Conservation (phyloP, 768 basidiomycete species). For the Mrakia hoshinonis region DNA sequence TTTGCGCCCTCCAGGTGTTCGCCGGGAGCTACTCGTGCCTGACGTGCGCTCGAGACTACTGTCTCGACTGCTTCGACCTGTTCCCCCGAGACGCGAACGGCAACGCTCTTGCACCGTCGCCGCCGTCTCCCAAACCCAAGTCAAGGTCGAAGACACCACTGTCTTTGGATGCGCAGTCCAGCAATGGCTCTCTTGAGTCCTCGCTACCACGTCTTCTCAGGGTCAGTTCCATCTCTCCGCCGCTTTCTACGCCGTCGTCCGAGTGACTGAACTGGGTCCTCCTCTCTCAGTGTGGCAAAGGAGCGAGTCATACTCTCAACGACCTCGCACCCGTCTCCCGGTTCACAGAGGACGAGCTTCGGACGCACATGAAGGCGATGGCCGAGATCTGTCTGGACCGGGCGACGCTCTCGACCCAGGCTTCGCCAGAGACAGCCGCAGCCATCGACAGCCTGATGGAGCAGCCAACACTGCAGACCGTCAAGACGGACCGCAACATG, state of each 20-base stretch:
- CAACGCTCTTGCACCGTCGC: neutral
- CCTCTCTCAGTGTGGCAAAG: neutral
- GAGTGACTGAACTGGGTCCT: too few relatives aligned
- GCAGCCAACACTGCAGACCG: neutral
- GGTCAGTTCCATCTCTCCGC: neutral
- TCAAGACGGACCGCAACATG: neutral
- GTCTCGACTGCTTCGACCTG: conserved; percentile 2
- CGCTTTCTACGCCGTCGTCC: neutral
- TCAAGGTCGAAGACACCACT: neutral
- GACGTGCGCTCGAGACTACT: neutral
- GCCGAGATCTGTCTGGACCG: neutral
- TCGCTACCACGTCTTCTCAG: conserved; percentile 2
- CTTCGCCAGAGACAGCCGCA: neutral
- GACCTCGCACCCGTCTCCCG: neutral
- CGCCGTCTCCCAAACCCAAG: neutral
- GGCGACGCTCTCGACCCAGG: neutral
- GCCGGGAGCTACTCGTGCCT: conserved; percentile 1
- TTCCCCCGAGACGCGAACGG: too few relatives aligned
- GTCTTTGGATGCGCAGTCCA: neutral
- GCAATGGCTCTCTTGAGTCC: too few relatives aligned
- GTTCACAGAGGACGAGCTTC: neutral
- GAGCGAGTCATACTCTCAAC: neutral
- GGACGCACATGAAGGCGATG: neutral
- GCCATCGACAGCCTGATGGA: neutral
- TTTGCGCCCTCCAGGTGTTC: neutral